Conservation (phyloP, 78 protist genomes). For the Emiliania huxleyi region DNA sequence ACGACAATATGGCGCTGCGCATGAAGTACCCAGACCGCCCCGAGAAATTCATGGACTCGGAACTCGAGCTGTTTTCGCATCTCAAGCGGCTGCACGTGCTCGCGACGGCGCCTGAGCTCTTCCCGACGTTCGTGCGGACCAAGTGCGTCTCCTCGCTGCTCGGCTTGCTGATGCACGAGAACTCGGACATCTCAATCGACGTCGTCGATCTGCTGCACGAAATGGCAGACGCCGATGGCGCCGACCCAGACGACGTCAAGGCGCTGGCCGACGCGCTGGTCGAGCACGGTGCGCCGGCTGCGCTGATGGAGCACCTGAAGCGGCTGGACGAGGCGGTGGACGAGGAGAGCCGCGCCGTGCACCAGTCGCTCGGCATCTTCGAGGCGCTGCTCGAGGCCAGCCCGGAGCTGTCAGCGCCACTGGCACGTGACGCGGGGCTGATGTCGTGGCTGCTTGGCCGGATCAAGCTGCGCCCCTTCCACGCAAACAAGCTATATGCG, state of each 20-base stretch:
- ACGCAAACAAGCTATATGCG: conserved; percentile 30
- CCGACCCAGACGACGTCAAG: background rate
- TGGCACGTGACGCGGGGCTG: background rate
- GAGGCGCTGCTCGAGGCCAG: conserved; percentile 19
- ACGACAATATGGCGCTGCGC: background rate
- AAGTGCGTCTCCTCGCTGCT: background rate
- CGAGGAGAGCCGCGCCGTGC: conserved; percentile 15
- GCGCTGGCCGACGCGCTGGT: background rate
- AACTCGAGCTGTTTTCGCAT: conserved; percentile 35
- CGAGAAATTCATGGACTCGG: background rate
- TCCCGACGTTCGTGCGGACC: background rate
- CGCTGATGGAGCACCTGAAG: background rate
- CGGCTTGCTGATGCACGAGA: conserved; percentile 26
- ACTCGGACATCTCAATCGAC: conserved; percentile 36
- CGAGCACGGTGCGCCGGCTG: background rate
- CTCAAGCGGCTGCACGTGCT: conserved; percentile 20
- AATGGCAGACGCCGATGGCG: conserved; percentile 25
- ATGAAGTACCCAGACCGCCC: background rate
- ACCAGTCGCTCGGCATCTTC: conserved; percentile 27
- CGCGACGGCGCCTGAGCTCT: conserved; percentile 43
- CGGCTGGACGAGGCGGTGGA: conserved; percentile 23
- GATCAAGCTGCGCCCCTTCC: background rate
- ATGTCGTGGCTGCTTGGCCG: conserved; percentile 20
- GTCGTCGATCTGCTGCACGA: conserved; percentile 40
- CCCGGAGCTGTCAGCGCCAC: too few relatives aligned